Evolutionary conservation across 257 asterid species (phyloP).

Genomic region (Capsicum pubescens): DNA sequence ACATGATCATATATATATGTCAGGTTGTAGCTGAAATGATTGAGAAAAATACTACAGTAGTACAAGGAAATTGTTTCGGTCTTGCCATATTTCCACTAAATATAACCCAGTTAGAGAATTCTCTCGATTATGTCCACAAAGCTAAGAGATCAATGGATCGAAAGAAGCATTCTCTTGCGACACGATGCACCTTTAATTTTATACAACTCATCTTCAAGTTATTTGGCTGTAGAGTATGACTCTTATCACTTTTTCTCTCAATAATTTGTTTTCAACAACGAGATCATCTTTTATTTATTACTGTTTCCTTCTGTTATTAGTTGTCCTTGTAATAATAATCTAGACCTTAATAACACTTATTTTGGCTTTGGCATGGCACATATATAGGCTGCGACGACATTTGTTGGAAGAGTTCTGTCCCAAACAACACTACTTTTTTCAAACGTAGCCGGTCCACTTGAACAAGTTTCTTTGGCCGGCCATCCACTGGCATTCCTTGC

Average conservation of each 20-base stretch:
- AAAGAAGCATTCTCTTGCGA: constrained; percentile 17
- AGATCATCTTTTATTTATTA: no score
- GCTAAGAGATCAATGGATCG: neutral
- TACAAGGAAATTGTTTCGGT: neutral
- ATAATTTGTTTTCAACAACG: no score
- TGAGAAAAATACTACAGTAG: neutral
- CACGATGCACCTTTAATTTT: neutral
- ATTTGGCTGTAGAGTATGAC: neutral
- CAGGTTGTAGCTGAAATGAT: neutral
- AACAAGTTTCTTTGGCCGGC: neutral
- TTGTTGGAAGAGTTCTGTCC: neutral
- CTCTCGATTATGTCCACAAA: neutral
- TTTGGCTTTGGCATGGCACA: neutral
- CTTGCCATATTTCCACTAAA: neutral
- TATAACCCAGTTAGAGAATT: neutral
- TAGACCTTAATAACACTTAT: neutral
- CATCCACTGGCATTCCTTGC: neutral
- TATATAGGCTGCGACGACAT: neutral
- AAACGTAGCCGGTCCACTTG: neutral
- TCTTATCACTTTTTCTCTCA: neutral
- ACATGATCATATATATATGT: neutral
- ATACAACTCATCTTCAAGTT: neutral
- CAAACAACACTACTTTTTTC: neutral
- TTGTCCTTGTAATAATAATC: neutral
- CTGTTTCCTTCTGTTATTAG: neutral